Evolutionary conservation across 768 basidiomycete genomes (phyloP).

Genomic region (Dioszegia aurantiaca): DNA sequence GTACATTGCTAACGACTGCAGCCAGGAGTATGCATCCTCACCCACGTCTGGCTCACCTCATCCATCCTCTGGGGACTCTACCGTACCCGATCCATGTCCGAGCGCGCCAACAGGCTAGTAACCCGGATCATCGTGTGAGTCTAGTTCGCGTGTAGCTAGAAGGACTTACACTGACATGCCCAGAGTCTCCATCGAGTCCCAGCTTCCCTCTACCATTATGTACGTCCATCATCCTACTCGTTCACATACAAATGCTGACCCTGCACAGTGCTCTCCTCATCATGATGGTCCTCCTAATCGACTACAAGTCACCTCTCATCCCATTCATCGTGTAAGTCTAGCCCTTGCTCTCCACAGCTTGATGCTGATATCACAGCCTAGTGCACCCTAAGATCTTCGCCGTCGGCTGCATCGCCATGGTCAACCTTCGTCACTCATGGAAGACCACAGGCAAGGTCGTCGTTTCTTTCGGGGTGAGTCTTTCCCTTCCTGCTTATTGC

Average conservation of each 20-base stretch:
- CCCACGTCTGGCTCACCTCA: conserved; percentile 6
- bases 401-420: conserved; percentile 10
- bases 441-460: neutral
- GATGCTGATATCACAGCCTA: conserved; percentile 3
- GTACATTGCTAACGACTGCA: neutral
- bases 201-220: conserved; percentile 6
- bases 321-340: conserved; percentile 9
- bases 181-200: conserved; percentile 7
- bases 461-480: neutral
- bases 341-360: neutral
- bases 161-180: neutral
- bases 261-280: conserved; percentile 3
- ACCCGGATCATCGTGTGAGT: conserved; percentile 3
- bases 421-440: conserved; percentile 7
- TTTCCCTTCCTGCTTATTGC: neutral
- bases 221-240: neutral
- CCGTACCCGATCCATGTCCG: neutral
- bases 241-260: neutral
- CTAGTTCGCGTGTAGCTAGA: too few relatives aligned
- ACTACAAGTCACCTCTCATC: conserved; percentile 5
- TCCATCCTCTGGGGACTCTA: conserved; percentile 10
- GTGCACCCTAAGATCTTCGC: conserved; percentile 12
- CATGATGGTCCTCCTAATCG: conserved; percentile 3
- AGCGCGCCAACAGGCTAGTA: neutral
- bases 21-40: conserved; percentile 10